These are phyloP conservation scores for Yarrowia bubula DNA, from an alignment of 805 yeast genomes.

Conservation along the genomic window DNA sequence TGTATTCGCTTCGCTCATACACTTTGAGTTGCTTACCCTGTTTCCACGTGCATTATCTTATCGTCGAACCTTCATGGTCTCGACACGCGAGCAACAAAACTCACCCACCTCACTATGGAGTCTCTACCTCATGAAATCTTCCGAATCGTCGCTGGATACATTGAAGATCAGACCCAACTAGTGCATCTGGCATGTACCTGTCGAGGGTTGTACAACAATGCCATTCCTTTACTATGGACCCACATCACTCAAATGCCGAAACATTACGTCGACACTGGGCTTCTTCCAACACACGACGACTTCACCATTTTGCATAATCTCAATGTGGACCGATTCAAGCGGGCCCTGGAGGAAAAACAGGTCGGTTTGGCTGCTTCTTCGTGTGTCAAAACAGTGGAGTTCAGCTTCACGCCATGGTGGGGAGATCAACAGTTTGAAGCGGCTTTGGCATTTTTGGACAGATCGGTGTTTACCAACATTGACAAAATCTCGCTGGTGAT, in stretches of 20 bases:
- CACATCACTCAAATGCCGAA: constrained; percentile 15
- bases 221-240: background rate
- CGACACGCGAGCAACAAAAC: background rate
- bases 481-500: constrained; percentile 1
- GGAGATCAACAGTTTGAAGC: background rate
- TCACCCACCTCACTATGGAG: background rate
- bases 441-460: background rate
- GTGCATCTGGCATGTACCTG: constrained; percentile 2
- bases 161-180: background rate
- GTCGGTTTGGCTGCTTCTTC: background rate
- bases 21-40: background rate
- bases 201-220: background rate
- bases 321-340: background rate
- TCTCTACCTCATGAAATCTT: background rate
- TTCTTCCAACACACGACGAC: background rate
- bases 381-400: background rate
- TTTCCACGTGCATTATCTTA: constrained; percentile 7
- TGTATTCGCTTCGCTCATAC: too few species aligned
- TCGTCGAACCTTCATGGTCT: background rate
- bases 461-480: background rate
- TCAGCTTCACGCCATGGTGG: constrained; percentile 18
- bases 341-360: background rate
- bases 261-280: background rate
- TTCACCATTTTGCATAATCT: background rate
- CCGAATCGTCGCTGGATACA: background rate